Evolutionary conservation across 768 basidiomycete species (phyloP).

Genomic region (Hygrophoropsis aurantiaca): DNA sequence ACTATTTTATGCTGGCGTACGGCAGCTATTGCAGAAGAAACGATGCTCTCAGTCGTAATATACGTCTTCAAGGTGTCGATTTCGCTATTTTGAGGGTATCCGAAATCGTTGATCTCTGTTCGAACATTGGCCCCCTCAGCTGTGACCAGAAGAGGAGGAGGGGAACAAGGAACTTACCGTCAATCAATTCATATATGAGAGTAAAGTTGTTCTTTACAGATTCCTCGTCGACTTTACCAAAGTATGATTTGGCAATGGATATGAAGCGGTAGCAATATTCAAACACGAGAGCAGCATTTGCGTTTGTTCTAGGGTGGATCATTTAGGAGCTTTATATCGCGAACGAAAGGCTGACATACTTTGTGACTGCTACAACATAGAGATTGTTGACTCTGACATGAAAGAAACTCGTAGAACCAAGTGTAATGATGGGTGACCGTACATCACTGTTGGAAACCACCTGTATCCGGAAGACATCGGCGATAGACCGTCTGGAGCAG

Average conservation of each 20-base stretch:
- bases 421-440: conserved; percentile 93
- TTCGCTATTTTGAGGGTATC: conserved; percentile 98
- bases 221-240: conserved; percentile 98
- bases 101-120: conserved; percentile 97
- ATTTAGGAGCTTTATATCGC: too few species aligned
- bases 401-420: conserved; percentile 98
- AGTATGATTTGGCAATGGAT: conserved; percentile 91
- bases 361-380: conserved; percentile 94
- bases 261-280: conserved; percentile 98
- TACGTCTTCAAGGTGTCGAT: conserved; percentile 96
- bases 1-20: conserved; percentile 41
- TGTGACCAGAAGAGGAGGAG: conserved; percentile 4
- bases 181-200: conserved; percentile 95
- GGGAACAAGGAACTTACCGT: conserved; percentile 57
- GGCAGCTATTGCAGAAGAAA: conserved; percentile 79
- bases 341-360: conserved; percentile 51
- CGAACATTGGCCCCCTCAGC: not conserved
- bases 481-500: conserved; percentile 79
- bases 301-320: conserved; percentile 76
- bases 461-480: conserved; percentile 98
- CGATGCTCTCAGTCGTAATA: conserved; percentile 96
- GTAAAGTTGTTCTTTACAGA: conserved; percentile 99
- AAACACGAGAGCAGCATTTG: conserved; percentile 96
- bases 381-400: conserved; percentile 95
- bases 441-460: conserved; percentile 98